A percentile compares a stretch with the other conserved stretches of the same genome.
phyloP scores from a whole-genome alignment of 1,284 basidiomycete genomes.

The Apiotrichum akiyoshidainum region DNA sequence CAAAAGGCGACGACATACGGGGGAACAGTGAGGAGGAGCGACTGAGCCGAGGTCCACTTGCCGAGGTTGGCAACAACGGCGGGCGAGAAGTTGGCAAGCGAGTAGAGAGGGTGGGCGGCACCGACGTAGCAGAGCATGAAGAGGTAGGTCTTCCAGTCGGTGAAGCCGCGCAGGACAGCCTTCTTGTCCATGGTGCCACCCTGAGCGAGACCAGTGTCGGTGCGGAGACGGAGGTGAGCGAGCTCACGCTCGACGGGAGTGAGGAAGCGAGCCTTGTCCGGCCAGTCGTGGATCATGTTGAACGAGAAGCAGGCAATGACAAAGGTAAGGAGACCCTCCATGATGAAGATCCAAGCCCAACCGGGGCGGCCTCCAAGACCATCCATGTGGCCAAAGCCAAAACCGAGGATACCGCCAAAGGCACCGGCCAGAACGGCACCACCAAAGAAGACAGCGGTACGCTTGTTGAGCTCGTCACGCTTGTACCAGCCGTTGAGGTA shows the following conservation, averaged over 20 bases:
- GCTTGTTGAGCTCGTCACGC: conserved; percentile 3
- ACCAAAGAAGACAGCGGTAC: conserved; percentile 13
- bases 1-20: too few relatives aligned
- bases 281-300: conserved; percentile 42
- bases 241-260: conserved; percentile 43
- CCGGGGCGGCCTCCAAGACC: conserved; percentile 26
- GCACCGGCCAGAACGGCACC: conserved; percentile 22
- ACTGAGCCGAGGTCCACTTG: too few relatives aligned
- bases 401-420: conserved; percentile 36
- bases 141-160: conserved; percentile 47
- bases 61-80: conserved; percentile 31
- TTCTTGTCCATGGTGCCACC: too few relatives aligned
- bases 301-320: background rate
- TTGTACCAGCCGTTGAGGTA: conserved; percentile 13
- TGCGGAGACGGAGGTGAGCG: conserved; percentile 24
- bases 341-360: conserved; percentile 33
- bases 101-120: conserved; percentile 49
- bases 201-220: too few relatives aligned
- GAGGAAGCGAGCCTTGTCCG: conserved; percentile 46
- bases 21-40: too few relatives aligned
- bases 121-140: conserved; percentile 50
- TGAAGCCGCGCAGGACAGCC: conserved; percentile 7
- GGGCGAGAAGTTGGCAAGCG: conserved; percentile 50
- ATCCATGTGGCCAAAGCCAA: conserved; percentile 34
- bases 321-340: conserved; percentile 12